Evolutionary conservation across 441 rosid genomes (phyloP), one percentile per base, ranked within the genome.

Genomic region (Pelargonium australe): DNA sequence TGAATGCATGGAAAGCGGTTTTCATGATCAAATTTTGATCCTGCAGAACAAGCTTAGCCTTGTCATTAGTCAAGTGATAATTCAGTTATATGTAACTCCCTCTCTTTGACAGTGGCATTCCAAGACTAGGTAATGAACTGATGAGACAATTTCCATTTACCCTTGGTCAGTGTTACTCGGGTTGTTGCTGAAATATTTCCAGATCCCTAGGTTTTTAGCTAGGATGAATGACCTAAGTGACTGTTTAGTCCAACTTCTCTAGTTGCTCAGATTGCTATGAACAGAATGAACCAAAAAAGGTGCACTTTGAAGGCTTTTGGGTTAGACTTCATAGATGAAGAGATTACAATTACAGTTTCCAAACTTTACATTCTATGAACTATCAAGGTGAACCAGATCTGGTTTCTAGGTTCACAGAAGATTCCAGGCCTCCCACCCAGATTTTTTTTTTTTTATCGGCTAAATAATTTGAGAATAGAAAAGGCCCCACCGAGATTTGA

Each of bases 61-160:
- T 53, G 60, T 53, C 19, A 53, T 14, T 17, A 37, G 41, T 37
- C 41, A 37, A 37, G 41, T 37, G 41, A 53, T 53, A 17, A 4
- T 14, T 53, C 60, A 53, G 17, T 53, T 14, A 11, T 57, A 23
- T 17, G 10, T 17, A 13, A 19, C 25, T 57, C 62, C 62, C 10
- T 37, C 41, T 37, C 41, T 37, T 37, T 37, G 41, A 37, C 41
- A 37, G 41, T 37, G 41, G 41, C 41, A 37, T 57, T 57, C 62
- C 19, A 57, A 17, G 8, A 7, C 28, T 57, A 57, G 62, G 62
- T 57, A 11, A 25, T 19, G 28, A 57, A 19, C 4, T 57, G 28
- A 57, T 57, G 31, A 25, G 62, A 7, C 62, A 17, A 57, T 57
- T 57, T 57, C 62, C 62, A 57, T 57, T 57, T 17, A 17, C 28